These are phyloP conservation scores for Trametes maxima DNA, from an alignment of 768 basidiomycete species.

Conservation along the genomic window DNA sequence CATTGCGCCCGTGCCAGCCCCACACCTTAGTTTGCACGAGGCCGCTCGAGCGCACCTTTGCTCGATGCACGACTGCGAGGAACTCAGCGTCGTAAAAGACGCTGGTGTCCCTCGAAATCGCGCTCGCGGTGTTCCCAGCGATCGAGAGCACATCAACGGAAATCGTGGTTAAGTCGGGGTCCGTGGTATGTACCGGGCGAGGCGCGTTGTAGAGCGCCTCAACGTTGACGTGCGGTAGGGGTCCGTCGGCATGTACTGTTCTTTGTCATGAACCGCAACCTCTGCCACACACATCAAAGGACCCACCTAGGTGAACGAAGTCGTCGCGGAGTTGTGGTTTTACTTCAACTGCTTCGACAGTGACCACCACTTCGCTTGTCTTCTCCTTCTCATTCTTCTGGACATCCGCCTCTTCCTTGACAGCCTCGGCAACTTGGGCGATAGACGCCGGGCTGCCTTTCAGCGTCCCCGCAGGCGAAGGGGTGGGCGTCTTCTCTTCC, in stretches of 20 bases:
- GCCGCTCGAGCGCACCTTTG: conserved; percentile 63
- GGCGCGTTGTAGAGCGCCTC: conserved; percentile 43
- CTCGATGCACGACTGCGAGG: conserved; percentile 67
- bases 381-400: neutral
- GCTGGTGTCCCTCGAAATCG: conserved; percentile 47
- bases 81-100: conserved; percentile 78
- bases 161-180: conserved; percentile 51
- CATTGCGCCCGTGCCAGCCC: conserved; percentile 71
- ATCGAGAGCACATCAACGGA: conserved; percentile 76
- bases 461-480: conserved; percentile 57
- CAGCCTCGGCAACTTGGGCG: conserved; percentile 1
- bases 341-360: neutral
- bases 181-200: conserved; percentile 28
- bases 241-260: conserved; percentile 44
- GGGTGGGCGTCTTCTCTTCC: conserved; percentile 65
- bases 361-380: neutral
- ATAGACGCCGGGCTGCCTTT: conserved; percentile 32
- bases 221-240: conserved; percentile 53
- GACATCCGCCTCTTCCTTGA: conserved; percentile 1
- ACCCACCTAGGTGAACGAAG: conserved; percentile 20
- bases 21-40: conserved; percentile 72
- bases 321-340: conserved; percentile 1
- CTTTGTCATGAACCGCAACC: neutral
- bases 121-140: conserved; percentile 48
- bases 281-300: neutral